Evolutionary conservation across 2,329 filamentous ascomycete species (phyloP).

Genomic region (Fusarium cicatricum): DNA sequence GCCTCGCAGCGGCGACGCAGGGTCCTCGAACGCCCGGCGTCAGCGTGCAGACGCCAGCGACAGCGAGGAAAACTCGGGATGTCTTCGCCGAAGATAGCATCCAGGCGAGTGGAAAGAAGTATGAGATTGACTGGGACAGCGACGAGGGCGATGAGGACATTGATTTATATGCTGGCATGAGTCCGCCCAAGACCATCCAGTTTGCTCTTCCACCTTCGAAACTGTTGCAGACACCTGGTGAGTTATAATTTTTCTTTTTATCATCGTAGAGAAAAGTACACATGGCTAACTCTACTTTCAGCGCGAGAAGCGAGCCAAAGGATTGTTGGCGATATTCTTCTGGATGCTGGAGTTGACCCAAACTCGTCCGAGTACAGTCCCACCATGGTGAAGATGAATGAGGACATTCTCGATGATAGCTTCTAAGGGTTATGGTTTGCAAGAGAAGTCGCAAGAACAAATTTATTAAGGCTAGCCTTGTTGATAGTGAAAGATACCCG

Average conservation of each 20-base stretch:
- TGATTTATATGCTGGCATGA: constrained; percentile 74
- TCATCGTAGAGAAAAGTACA: background rate
- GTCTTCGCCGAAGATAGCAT: constrained; percentile 50
- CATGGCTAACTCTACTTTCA: constrained; percentile 42
- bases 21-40: constrained; percentile 79
- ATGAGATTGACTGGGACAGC: constrained; percentile 77
- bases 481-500: constrained; percentile 20
- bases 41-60: constrained; percentile 80
- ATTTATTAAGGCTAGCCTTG: background rate
- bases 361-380: constrained; percentile 68
- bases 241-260: constrained; percentile 37
- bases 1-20: constrained; percentile 52
- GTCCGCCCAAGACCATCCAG: constrained; percentile 92
- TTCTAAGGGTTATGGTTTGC: constrained; percentile 53
- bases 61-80: constrained; percentile 59
- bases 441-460: background rate
- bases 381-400: constrained; percentile 71
- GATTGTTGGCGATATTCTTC: constrained; percentile 81
- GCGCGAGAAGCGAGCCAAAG: constrained; percentile 81
- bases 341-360: constrained; percentile 74
- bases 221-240: constrained; percentile 81
- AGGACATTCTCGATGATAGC: constrained; percentile 68
- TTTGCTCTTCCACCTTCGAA: constrained; percentile 82
- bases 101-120: constrained; percentile 45
- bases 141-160: constrained; percentile 74